Evolutionary conservation across 2,329 filamentous ascomycete genomes (phyloP), one percentile per base, ranked within the genome.

Genomic region (Allantophomopsis cytisporea): DNA sequence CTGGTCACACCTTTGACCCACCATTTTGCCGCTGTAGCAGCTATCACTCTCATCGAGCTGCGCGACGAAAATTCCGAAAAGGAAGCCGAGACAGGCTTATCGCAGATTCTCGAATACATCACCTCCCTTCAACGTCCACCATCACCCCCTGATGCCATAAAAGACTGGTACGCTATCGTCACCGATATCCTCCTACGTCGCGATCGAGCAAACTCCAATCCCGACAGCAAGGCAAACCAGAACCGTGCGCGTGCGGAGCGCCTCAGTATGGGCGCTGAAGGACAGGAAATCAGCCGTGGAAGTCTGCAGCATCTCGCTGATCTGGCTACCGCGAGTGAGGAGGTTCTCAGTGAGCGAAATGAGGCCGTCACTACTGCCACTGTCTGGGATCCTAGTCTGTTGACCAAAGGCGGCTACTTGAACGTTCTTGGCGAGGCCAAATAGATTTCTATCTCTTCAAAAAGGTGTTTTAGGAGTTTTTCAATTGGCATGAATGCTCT

Each of bases 1-100:
- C 58, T 77, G 7, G 60, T 73, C 35, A 78, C 68, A 39, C 80
- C 80, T 0, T 60, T 85, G 35, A 76, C 75, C 40, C 76, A 83
- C 51, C 77, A 85, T 51, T 80, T 80, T 46, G 69, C 69, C 39
- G 68, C 67, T 11, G 62, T 84, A 8, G 66, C 69, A 2, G 63
- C 71, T 10, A 62, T 82, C 50, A 69, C 71, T n/a, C 60, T 86
- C 4, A 58, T 73, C 36, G 73, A 79, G 46, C 62, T 84, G 28
- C 60, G 60, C 23, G 72, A 69, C 47, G 58, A 69, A 7, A 68
- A 74, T 7, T 63, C 61, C 43, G 67, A 65, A 35, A 69, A 74
- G 5, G 73, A 78, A 46, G 76, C 76, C 1, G 62, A 62, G 12
- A 60, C 62, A 41, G 61, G 73, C 7, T 62, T 80, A 17, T 68